Evolutionary conservation across 1,284 basidiomycete species (phyloP).

Genomic region (Erythrobasidium hasegawianum): DNA sequence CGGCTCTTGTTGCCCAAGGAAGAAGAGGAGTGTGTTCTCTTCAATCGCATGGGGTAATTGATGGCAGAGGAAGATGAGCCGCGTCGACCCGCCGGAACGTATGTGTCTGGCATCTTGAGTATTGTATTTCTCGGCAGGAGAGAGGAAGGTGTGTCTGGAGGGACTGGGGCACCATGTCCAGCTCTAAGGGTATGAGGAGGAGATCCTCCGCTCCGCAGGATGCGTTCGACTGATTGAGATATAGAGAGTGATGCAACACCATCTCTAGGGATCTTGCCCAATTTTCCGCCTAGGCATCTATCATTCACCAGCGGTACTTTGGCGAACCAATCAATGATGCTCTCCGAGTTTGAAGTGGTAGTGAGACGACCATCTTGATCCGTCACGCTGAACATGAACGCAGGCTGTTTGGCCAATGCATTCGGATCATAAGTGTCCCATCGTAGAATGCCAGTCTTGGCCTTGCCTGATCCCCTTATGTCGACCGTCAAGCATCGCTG

Average conservation of each 20-base stretch:
- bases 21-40: too few species aligned
- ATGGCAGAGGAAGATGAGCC: conserved; percentile 5
- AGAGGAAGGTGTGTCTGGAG: conserved; percentile 21
- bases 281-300: too few species aligned
- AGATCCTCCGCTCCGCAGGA: too few species aligned
- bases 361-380: background rate
- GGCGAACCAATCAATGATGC: background rate
- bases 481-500: background rate
- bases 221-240: too few species aligned
- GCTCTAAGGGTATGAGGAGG: too few species aligned
- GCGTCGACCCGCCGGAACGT: conserved; percentile 23
- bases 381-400: background rate
- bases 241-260: too few species aligned
- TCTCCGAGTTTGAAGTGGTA: background rate
- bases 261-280: too few species aligned
- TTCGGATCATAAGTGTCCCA: background rate
- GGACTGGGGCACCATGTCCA: background rate
- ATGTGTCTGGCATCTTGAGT: conserved; percentile 5
- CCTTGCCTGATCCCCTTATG: background rate
- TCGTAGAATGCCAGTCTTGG: background rate
- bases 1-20: too few species aligned
- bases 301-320: background rate
- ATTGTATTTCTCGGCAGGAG: conserved; percentile 23
- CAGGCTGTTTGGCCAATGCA: background rate
- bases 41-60: background rate